Evolutionary conservation across 768 basidiomycete genomes (phyloP).

Genomic region (Leccinum truebloodii): DNA sequence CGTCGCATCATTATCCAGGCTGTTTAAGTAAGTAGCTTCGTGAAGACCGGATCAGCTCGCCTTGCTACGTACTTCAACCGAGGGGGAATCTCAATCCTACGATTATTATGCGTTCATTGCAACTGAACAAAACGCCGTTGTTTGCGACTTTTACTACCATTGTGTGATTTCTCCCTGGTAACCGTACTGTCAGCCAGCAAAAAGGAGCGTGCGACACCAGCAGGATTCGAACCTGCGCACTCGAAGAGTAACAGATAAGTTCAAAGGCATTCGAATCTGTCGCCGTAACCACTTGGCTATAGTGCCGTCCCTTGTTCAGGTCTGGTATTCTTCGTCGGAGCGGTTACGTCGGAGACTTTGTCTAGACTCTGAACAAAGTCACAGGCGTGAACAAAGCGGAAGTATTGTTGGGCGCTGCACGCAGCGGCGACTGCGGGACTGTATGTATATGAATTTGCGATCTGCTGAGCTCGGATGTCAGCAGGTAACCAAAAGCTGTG

Average conservation of each 20-base stretch:
- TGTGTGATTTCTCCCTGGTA: neutral
- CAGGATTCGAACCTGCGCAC: constrained; percentile 72
- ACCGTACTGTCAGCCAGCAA: constrained; percentile 8
- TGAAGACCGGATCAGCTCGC: neutral
- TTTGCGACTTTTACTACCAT: neutral
- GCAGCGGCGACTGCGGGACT: neutral
- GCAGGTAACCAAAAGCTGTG: neutral
- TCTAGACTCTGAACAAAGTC: neutral
- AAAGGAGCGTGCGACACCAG: constrained; percentile 48
- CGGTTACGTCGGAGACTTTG: too few species aligned
- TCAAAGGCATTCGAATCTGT: constrained; percentile 57
- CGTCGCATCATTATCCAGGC: neutral
- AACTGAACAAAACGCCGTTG: too few species aligned
- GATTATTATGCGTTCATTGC: constrained; percentile 1
- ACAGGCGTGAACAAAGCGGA: too few species aligned
- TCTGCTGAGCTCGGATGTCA: neutral
- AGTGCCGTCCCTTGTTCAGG: constrained; percentile 34
- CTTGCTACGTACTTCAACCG: neutral
- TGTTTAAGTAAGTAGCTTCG: neutral
- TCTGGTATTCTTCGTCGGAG: neutral
- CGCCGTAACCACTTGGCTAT: constrained; percentile 82
- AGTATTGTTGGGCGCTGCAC: neutral
- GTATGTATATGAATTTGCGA: neutral
- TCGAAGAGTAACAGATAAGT: constrained; percentile 60
- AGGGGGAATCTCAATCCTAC: neutral